Percentiles rank a stretch among this genome's conserved stretches.
Conservation (phyloP, 805 yeast genomes). For the Starmera quercuum region DNA sequence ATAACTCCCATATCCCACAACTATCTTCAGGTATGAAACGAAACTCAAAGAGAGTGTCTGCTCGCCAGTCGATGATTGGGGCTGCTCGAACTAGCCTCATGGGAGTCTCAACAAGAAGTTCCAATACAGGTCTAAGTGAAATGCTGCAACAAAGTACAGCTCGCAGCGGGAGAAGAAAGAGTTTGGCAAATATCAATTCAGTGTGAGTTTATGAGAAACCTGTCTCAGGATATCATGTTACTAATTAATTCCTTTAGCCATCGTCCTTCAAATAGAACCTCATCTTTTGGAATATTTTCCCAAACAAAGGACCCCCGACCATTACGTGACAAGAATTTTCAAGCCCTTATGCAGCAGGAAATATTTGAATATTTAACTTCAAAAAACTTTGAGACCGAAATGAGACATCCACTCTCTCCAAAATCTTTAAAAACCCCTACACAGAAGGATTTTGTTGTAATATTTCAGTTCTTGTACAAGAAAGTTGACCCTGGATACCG, state of each 20-base stretch:
- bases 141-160: constrained; percentile 19
- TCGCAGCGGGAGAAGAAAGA: constrained; percentile 16
- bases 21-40: constrained; percentile 16
- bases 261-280: constrained; percentile 11
- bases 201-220: too few relatives aligned
- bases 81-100: constrained; percentile 16
- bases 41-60: constrained; percentile 14
- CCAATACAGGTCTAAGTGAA: constrained; percentile 17
- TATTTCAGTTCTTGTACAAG: constrained; percentile 74
- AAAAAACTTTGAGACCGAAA: constrained; percentile 67
- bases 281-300: constrained; percentile 19
- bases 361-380: constrained; percentile 54
- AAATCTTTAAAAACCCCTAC: constrained; percentile 71
- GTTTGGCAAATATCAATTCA: constrained; percentile 6
- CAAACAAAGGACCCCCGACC: constrained; percentile 63
- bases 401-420: constrained; percentile 58
- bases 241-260: neutral
- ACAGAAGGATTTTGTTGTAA: constrained; percentile 72
- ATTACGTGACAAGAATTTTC: constrained; percentile 63
- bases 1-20: constrained; percentile 20
- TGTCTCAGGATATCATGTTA: too few relatives aligned
- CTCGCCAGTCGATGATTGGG: constrained; percentile 23
- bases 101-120: constrained; percentile 8
- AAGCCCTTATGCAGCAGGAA: constrained; percentile 55
- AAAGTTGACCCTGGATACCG: constrained; percentile 73